Conservation (phyloP, 2,329 filamentous ascomycete species). For the Aureobasidium sp. region DNA sequence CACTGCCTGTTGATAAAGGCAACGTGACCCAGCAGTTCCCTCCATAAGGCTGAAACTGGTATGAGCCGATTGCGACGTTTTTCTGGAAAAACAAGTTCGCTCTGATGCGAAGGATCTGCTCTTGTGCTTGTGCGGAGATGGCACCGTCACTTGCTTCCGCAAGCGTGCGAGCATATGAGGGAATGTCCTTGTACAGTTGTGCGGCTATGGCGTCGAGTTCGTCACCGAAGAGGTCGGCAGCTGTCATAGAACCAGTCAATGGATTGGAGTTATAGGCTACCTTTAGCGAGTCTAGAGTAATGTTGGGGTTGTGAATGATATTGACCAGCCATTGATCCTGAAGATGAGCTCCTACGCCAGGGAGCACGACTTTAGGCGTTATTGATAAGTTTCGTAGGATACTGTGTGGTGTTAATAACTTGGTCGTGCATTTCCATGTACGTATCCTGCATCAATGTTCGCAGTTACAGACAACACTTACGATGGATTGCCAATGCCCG, state of each 20-base stretch:
- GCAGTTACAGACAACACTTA: not conserved
- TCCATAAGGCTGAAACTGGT: conserved; percentile 33
- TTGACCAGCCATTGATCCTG: conserved; percentile 20
- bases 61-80: conserved; percentile 40
- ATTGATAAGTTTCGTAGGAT: conserved; percentile 5
- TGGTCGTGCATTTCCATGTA: not conserved
- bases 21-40: conserved; percentile 31
- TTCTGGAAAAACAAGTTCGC: conserved; percentile 43
- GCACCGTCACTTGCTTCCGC: conserved; percentile 18
- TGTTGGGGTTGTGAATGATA: conserved; percentile 20
- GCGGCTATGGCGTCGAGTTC: conserved; percentile 20
- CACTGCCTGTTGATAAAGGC: conserved; percentile 29
- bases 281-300: not conserved
- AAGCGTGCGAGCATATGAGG: conserved; percentile 25
- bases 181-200: conserved; percentile 24
- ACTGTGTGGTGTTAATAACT: not conserved
- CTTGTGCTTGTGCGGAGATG: conserved; percentile 25
- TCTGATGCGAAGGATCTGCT: conserved; percentile 39
- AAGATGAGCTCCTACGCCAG: conserved; percentile 36
- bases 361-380: conserved; percentile 34
- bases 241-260: conserved; percentile 25
- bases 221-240: conserved; percentile 29
- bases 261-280: not conserved
- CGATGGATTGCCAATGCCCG: conserved; percentile 48
- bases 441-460: not conserved